These are phyloP conservation scores for Sicyos baderoa DNA, from an alignment of 306 rosid genomes.

Conservation along the genomic window DNA sequence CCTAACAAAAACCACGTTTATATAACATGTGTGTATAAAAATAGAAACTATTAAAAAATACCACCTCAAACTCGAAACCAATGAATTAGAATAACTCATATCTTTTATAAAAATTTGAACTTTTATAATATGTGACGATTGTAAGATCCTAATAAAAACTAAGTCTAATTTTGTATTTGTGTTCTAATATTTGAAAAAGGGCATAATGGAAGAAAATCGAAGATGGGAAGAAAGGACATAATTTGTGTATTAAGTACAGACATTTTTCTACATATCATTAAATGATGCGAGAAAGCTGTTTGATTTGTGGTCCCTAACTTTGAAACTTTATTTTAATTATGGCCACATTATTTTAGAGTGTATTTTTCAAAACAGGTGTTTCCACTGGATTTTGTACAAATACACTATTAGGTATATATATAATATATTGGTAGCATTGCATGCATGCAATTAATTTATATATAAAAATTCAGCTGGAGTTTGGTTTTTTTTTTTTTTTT, in stretches of 20 bases:
- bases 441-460: conserved; percentile 15
- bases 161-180: too few relatives aligned
- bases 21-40: too few relatives aligned
- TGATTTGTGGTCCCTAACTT: conserved; percentile 7
- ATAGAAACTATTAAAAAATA: too few relatives aligned
- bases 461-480: not conserved
- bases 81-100: too few relatives aligned
- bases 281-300: conserved; percentile 8
- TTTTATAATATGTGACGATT: too few relatives aligned
- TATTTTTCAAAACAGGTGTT: conserved; percentile 10
- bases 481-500: not conserved
- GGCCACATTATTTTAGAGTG: not conserved
- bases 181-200: too few relatives aligned
- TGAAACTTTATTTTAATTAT: not conserved
- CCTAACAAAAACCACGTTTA: too few relatives aligned
- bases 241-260: not conserved
- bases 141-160: too few relatives aligned
- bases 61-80: too few relatives aligned
- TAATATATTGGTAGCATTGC: not conserved
- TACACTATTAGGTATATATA: too few relatives aligned
- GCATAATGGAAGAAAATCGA: not conserved
- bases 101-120: too few relatives aligned
- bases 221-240: not conserved
- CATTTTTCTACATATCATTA: conserved; percentile 12
- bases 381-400: not conserved